Conservation (phyloP, 164 flowering plant genomes). For the Berberis thunbergii region DNA sequence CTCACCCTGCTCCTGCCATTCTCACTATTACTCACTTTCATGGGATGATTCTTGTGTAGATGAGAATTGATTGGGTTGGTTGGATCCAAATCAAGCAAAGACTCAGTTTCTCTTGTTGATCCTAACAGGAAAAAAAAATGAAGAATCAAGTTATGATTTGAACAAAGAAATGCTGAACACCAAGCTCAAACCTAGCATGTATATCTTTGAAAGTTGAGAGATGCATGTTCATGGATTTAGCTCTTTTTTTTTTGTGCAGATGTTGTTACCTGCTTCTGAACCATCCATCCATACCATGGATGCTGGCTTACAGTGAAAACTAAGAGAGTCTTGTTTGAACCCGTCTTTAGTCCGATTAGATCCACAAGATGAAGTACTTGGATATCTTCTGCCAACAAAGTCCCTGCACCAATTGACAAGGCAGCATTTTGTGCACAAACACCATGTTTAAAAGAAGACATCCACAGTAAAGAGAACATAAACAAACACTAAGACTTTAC, state of each 20-base stretch:
- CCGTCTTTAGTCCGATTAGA: conserved; percentile 26
- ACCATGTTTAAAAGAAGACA: not conserved
- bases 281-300: conserved; percentile 54
- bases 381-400: conserved; percentile 19
- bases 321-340: conserved; percentile 36
- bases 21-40: conserved; percentile 12
- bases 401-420: conserved; percentile 18
- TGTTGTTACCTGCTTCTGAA: conserved; percentile 50
- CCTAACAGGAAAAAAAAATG: conserved; percentile 22
- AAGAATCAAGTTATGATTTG: too few species aligned
- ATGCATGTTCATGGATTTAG: too few species aligned
- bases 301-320: conserved; percentile 43
- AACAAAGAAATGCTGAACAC: too few species aligned
- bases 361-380: conserved; percentile 18
- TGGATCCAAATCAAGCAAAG: conserved; percentile 45
- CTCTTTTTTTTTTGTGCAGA: not conserved
- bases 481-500: not conserved
- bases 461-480: not conserved
- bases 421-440: conserved; percentile 3
- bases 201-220: too few species aligned
- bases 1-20: conserved; percentile 2
- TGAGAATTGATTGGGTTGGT: conserved; percentile 20
- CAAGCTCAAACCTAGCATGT: too few species aligned
- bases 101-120: conserved; percentile 39
- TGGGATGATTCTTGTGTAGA: conserved; percentile 8